These are phyloP conservation scores for Hygrocybe punicea DNA, from an alignment of 768 basidiomycete species.

Conservation along the genomic window DNA sequence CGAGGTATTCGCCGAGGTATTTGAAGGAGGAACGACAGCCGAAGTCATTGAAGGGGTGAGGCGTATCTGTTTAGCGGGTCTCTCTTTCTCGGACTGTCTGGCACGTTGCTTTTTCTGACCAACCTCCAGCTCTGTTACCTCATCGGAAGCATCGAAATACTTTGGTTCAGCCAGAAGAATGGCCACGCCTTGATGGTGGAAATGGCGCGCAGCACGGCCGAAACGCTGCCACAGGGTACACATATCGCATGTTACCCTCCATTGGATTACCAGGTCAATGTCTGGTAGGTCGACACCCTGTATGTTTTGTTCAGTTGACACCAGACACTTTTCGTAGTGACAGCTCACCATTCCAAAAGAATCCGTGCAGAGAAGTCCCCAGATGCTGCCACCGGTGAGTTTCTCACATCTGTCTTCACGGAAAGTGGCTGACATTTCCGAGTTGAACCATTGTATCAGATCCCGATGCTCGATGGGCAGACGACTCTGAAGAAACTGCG, in stretches of 20 bases:
- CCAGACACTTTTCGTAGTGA: too few species aligned
- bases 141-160: not conserved
- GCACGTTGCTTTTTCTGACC: not conserved
- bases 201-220: not conserved
- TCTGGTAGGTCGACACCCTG: constrained; percentile 5
- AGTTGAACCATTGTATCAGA: not conserved
- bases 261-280: constrained; percentile 1
- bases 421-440: not conserved
- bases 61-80: not conserved
- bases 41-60: too few species aligned
- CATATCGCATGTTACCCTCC: not conserved
- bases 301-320: not conserved
- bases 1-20: too few species aligned
- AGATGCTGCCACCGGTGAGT: not conserved
- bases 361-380: constrained; percentile 9
- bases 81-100: not conserved
- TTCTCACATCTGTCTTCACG: not conserved
- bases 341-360: constrained; percentile 13
- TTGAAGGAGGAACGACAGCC: too few species aligned
- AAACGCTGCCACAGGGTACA: constrained; percentile 1
- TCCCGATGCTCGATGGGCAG: not conserved
- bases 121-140: not conserved
- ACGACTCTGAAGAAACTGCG: not conserved
- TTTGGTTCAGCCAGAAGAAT: not conserved
- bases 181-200: not conserved